Conservation (phyloP, 768 basidiomycete genomes). For the Podaxis carcinomalis region DNA sequence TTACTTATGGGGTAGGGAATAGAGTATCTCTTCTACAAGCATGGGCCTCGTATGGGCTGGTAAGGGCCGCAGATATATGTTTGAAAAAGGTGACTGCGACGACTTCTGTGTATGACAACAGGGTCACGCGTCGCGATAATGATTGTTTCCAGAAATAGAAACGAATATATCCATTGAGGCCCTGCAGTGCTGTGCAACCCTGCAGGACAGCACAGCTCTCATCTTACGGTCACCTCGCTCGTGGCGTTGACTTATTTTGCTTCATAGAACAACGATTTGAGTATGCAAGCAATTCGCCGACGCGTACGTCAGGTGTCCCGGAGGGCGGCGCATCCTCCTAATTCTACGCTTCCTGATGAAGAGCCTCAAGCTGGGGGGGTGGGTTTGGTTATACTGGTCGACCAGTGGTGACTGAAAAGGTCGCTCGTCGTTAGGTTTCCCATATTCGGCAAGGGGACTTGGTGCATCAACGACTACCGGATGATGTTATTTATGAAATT, state of each 20-base stretch:
- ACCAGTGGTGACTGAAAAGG: not conserved
- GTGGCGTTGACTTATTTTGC: not conserved
- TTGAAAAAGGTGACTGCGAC: no score
- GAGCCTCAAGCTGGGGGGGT: not conserved
- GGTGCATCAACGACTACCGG: not conserved
- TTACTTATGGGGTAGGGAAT: no score
- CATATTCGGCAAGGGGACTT: not conserved
- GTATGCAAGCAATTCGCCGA: not conserved
- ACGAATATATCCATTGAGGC: no score
- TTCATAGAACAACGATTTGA: not conserved
- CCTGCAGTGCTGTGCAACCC: no score
- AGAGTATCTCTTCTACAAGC: no score
- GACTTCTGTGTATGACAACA: no score
- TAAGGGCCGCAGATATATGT: no score
- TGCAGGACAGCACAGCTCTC: not conserved
- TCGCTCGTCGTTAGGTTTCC: not conserved
- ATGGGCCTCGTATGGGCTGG: no score
- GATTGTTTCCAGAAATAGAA: no score
- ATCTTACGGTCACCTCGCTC: not conserved
- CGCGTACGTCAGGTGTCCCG: not conserved
- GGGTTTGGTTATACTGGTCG: not conserved
- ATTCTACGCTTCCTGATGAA: not conserved
- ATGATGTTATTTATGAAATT: conserved; percentile 4
- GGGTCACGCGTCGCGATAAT: no score
- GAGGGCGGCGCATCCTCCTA: not conserved